Percentiles rank a stretch among this genome's conserved stretches.
phyloP scores from a whole-genome alignment of 2,329 filamentous ascomycete genomes.

The Ophiostoma sp. region DNA sequence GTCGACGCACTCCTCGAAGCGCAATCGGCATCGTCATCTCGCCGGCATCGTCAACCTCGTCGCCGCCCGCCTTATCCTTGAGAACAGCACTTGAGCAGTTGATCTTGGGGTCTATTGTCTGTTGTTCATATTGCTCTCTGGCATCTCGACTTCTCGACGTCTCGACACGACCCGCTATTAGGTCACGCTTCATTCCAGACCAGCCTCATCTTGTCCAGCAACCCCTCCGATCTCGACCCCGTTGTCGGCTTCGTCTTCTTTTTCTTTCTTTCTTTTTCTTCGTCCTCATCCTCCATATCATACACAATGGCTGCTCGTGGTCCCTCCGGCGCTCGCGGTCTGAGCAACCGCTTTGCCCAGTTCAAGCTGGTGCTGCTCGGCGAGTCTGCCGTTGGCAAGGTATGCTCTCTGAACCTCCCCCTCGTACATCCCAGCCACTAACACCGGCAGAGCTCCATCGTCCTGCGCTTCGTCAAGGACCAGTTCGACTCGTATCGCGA shows the following conservation, averaged over 20 bases:
- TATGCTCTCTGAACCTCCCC: constrained; percentile 37
- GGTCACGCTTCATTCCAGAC: constrained; percentile 5
- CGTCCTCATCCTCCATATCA: background rate
- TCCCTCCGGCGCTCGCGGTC: constrained; percentile 54
- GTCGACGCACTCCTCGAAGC: background rate
- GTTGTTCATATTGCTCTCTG: background rate
- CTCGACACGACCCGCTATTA: background rate
- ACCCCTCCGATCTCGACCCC: background rate
- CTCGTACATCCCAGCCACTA: constrained; percentile 11
- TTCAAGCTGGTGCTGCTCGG: constrained; percentile 97
- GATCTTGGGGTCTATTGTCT: background rate
- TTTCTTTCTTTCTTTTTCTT: background rate
- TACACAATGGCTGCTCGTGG: constrained; percentile 75
- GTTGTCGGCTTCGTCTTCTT: background rate
- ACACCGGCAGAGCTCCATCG: constrained; percentile 76
- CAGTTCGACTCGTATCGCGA: constrained; percentile 98
- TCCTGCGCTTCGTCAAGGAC: constrained; percentile 98
- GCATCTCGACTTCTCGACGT: background rate
- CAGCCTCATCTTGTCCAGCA: background rate
- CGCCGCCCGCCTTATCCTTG: background rate
- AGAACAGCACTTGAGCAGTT: background rate
- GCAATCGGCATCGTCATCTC: constrained; percentile 2
- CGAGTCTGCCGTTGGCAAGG: constrained; percentile 98
- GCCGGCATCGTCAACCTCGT: constrained; percentile 3
- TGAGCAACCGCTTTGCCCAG: constrained; percentile 88